Evolutionary conservation across 1,284 basidiomycete genomes (phyloP), one percentile per base, ranked within the genome.

Genomic region (Marasmius sp.): DNA sequence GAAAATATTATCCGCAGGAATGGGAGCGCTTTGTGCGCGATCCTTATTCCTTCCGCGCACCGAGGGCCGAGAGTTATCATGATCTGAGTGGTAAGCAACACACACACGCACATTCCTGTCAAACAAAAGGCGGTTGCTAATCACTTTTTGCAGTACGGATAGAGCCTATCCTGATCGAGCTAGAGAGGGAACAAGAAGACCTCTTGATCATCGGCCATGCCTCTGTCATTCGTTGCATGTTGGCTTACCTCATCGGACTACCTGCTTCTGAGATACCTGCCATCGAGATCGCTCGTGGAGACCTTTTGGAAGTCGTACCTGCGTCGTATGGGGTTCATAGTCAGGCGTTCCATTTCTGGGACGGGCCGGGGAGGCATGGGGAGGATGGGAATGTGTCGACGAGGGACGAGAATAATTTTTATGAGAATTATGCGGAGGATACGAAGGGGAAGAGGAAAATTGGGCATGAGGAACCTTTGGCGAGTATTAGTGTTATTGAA

Each of bases 251-350:
- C 64, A 95, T 97, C 67, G 97, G 97, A 3, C 81, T 98, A 3
- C 94, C 95, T n/a, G 94, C 97, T 0, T 91, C 90, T 39, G 96
- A 99, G 74, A 97, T 99, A 47, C 97, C 97, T 0, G 94, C 93
- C 1, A 96, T 99, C 61, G 95, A 98, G 74, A 91, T 99, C 66
- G 94, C 94, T 20, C 85, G 94, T 18, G 94, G 94, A 0, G 94
- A 97, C 72, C 78, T 97, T 11, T 81, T 95, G 47, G 94, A 97
- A 74, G 93, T 97, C 55, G 89, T 93, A 0, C 94, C 94, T 0
- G 92, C 94, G 0, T 92, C 88, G 5, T 97, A 97, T 70, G 94
- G 94, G 12, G 94, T 96, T 59, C 88, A 93, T 65, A 90, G 88
- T 62, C 87, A 93, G 67, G 92, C 92, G 4, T 94, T 92, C 76